Conservation (phyloP, 148 eudicot species). For the Cornus suecica region DNA sequence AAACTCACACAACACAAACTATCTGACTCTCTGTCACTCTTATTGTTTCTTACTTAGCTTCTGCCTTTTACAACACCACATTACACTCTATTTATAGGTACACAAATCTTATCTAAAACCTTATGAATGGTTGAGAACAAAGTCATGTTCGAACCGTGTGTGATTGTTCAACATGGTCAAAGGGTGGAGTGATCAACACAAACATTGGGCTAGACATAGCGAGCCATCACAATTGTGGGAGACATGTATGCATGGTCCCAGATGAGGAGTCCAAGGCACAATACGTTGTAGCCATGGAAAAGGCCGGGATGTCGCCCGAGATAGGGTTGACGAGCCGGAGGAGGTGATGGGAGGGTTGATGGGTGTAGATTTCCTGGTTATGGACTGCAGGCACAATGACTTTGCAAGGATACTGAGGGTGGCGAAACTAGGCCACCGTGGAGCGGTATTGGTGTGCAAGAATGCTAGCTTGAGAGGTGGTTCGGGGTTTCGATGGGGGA, state of each 20-base stretch:
- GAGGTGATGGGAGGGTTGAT: slow-evolving; percentile 40
- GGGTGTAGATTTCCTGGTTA: slow-evolving; percentile 68
- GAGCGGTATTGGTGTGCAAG: slow-evolving; percentile 82
- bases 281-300: slow-evolving; percentile 38
- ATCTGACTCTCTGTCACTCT: slow-evolving; percentile 2
- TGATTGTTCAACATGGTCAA: slow-evolving; percentile 64
- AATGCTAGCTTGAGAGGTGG: slow-evolving; percentile 46
- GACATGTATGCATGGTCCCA: slow-evolving; percentile 78
- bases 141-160: too few species aligned
- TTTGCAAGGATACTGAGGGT: slow-evolving; percentile 39
- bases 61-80: slow-evolving; percentile 36
- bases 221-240: slow-evolving; percentile 50
- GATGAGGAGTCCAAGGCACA: slow-evolving; percentile 46
- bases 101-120: too few species aligned
- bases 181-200: slow-evolving; percentile 45
- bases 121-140: too few species aligned
- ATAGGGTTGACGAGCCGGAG: slow-evolving; percentile 56
- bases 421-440: slow-evolving; percentile 57
- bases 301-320: slow-evolving; percentile 36
- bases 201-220: slow-evolving; percentile 76
- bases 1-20: too few species aligned
- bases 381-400: slow-evolving; percentile 45
- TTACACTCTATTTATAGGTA: too few species aligned
- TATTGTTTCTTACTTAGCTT: too few species aligned
- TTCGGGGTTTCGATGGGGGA: slow-evolving; percentile 57